Evolutionary conservation across 2,329 filamentous ascomycete genomes (phyloP).

Genomic region (Fusarium neocosmosporiellum): DNA sequence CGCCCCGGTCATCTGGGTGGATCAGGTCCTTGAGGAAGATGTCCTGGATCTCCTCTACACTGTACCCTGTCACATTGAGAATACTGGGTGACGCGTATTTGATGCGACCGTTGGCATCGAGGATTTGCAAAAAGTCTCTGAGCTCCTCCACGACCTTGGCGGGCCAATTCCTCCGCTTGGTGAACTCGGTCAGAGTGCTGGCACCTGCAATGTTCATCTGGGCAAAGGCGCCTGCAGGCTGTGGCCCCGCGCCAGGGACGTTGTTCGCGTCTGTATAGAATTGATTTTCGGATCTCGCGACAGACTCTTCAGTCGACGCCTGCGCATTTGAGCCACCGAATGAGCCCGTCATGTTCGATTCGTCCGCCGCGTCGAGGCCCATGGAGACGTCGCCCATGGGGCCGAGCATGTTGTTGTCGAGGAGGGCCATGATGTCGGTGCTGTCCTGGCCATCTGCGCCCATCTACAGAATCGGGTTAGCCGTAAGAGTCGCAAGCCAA

Average conservation of each 20-base stretch:
- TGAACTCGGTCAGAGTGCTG: slow-evolving; percentile 67
- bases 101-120: slow-evolving; percentile 86
- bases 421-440: slow-evolving; percentile 56
- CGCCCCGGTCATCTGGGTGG: slow-evolving; percentile 84
- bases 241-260: slow-evolving; percentile 56
- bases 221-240: slow-evolving; percentile 53
- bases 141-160: slow-evolving; percentile 90
- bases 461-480: slow-evolving; percentile 41
- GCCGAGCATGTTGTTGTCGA: slow-evolving; percentile 56
- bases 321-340: slow-evolving; percentile 36
- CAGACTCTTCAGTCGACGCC: slow-evolving; percentile 44
- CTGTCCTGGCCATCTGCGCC: slow-evolving; percentile 45
- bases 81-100: slow-evolving; percentile 87
- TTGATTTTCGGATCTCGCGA: slow-evolving; percentile 48
- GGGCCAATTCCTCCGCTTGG: slow-evolving; percentile 79
- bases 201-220: slow-evolving; percentile 49
- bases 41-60: slow-evolving; percentile 75
- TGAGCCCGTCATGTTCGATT: slow-evolving; percentile 35
- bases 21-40: slow-evolving; percentile 84
- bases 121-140: slow-evolving; percentile 87
- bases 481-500: slow-evolving; percentile 22
- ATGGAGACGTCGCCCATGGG: slow-evolving; percentile 55
- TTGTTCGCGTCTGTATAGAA: slow-evolving; percentile 51
- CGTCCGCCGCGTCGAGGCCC: slow-evolving; percentile 54
- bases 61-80: slow-evolving; percentile 79